Conservation (phyloP, 208 protist genomes). For the Leishmania gerbilli region DNA sequence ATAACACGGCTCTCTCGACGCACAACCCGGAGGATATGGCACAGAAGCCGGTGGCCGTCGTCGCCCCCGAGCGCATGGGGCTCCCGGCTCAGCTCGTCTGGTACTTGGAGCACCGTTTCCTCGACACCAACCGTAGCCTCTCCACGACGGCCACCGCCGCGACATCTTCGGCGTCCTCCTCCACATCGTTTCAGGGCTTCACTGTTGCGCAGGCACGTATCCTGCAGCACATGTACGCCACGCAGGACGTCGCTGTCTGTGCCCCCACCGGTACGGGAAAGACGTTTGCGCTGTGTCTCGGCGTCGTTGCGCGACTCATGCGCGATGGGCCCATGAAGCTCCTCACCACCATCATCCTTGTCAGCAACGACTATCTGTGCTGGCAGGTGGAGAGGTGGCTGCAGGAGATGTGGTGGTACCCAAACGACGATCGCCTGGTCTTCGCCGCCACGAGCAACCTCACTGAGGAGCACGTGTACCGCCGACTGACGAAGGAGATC, state of each 20-base stretch:
- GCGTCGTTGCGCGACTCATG: constrained; percentile 82
- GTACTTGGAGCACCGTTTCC: constrained; percentile 57
- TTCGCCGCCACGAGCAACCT: constrained; percentile 76
- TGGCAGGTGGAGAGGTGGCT: constrained; percentile 85
- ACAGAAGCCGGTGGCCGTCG: constrained; percentile 59
- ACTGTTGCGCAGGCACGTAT: constrained; percentile 86
- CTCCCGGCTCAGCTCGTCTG: constrained; percentile 71
- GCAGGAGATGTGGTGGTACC: constrained; percentile 90
- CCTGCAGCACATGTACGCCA: constrained; percentile 87
- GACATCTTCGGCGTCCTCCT: neutral
- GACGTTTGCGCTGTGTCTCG: constrained; percentile 87
- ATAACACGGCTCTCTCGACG: constrained; percentile 34
- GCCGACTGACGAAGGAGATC: constrained; percentile 69
- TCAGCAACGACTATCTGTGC: constrained; percentile 75
- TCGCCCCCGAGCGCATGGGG: constrained; percentile 84
- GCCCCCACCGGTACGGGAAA: constrained; percentile 91
- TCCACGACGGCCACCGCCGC: neutral
- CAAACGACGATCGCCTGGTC: constrained; percentile 79
- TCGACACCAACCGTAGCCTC: constrained; percentile 24
- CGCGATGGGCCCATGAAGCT: constrained; percentile 89
- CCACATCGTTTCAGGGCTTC: constrained; percentile 34
- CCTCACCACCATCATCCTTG: constrained; percentile 79
- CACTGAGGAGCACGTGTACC: constrained; percentile 61
- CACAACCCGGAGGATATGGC: constrained; percentile 26
- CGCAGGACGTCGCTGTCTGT: constrained; percentile 84